Base-by-base conservation (phyloP, 371 early-diverging fungal genomes). In the Apophysomyces variabilis region DNA sequence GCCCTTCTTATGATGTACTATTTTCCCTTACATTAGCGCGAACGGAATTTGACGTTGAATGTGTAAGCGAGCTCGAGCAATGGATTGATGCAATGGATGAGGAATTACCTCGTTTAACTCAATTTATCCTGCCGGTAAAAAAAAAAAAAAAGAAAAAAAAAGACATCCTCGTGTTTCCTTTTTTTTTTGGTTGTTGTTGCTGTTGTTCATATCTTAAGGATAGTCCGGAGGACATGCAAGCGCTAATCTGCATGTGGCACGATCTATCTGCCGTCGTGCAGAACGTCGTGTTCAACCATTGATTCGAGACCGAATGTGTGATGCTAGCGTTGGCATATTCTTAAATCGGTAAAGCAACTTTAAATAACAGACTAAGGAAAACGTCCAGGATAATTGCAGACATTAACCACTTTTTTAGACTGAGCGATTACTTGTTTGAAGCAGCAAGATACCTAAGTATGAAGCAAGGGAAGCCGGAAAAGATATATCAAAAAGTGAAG, bases 351-450 rank as follows among this genome's bases (percentile, higher is more conserved):
- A 78, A 26, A 26, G 32, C 32, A 26, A 26, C 32, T 3, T 26
- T 26, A 26, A 2, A 26, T 2, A 26, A 26, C 26, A 3, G 32
- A 3, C 32, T 26, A 26, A 26, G 32, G 3, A 26, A 26, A 26
- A 26, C 32, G 32, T 3, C 32, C 32, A 1, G 32, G 32, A 26
- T 26, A 26, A 1, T 26, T 26, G 32, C 32, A 26, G 32, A 26
- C 32, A 26, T 26, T 26, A 26, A 26, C 32, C 32, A 26, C 32
- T 3, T 0, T 26, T 26, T 26, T 26, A 93, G 96, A 39, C 83
- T 97, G 66, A 93, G 94, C 72, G 97, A 97, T 73, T 96, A 87
- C 67, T 72, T 97, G 56, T 97, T 96, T 75, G 90, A 87, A 14
- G 93, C 94, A 3, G 96, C 95, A 3, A 79, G 96, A 50, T 93